Percentiles rank a stretch among this genome's conserved stretches.
Conservation (phyloP, 352 stramenopile genomes). For the Phytophthora tubulina region DNA sequence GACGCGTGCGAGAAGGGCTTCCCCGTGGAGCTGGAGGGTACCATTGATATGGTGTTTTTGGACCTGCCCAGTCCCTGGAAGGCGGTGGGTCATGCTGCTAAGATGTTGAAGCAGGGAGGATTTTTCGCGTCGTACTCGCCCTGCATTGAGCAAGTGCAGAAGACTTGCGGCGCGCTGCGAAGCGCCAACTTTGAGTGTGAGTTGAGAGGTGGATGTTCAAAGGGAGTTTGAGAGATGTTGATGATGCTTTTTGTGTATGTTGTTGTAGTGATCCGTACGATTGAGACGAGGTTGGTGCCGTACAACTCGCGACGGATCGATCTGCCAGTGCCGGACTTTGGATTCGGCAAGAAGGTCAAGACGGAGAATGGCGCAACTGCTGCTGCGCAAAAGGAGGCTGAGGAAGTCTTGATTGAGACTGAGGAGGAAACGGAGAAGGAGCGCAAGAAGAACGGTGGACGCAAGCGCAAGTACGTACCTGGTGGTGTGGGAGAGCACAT, state of each 20-base stretch:
- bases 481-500: constrained; percentile 67
- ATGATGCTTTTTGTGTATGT: constrained; percentile 5
- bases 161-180: constrained; percentile 78
- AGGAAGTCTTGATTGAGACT: constrained; percentile 11
- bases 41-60: constrained; percentile 96
- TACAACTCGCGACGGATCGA: constrained; percentile 78
- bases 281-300: constrained; percentile 94
- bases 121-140: constrained; percentile 97
- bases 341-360: constrained; percentile 47
- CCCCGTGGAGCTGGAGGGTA: constrained; percentile 64
- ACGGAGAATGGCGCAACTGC: constrained; percentile 23
- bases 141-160: constrained; percentile 99
- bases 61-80: constrained; percentile 98
- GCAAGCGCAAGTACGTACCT: constrained; percentile 66
- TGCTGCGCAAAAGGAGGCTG: constrained; percentile 7
- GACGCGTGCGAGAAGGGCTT: constrained; percentile 96
- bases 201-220: constrained; percentile 22
- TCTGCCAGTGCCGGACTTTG: constrained; percentile 80
- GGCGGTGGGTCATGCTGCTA: constrained; percentile 92
- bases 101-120: constrained; percentile 94
- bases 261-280: constrained; percentile 81
- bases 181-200: constrained; percentile 86
- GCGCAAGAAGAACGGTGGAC: constrained; percentile 40
- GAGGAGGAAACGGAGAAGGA: constrained; percentile 44
- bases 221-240: constrained; percentile 1